Percentiles rank a stretch among this genome's conserved stretches.
phyloP scores from a whole-genome alignment of 1,139 yeast genomes.

The Magnusiomyces tetraspermus region DNA sequence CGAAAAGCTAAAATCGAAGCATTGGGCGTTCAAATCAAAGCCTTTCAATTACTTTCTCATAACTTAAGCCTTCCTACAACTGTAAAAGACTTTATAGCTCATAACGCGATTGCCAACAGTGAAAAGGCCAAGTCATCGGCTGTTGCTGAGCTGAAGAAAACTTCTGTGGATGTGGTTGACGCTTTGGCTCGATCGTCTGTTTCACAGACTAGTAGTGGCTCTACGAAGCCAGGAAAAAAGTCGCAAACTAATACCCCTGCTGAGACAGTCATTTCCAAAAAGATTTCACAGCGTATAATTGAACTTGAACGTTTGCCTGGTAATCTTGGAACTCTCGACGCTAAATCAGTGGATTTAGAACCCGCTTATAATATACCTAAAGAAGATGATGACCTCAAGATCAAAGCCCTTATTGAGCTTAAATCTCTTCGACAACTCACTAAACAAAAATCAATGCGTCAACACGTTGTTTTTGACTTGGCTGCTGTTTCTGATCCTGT shows the following conservation, averaged over 20 bases:
- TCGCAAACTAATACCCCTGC: conserved; percentile 20
- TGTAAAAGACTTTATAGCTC: conserved; percentile 29
- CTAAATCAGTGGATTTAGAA: conserved; percentile 31
- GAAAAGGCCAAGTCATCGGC: conserved; percentile 25
- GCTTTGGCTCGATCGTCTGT: conserved; percentile 32
- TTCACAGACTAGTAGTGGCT: conserved; percentile 14
- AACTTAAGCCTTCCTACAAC: conserved; percentile 63
- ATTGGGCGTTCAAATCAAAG: conserved; percentile 58
- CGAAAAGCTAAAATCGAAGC: conserved; percentile 28
- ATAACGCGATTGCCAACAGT: background rate
- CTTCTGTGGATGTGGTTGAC: conserved; percentile 17
- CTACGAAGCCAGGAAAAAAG: conserved; percentile 26
- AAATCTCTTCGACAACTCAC: conserved; percentile 71
- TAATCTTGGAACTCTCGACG: conserved; percentile 58
- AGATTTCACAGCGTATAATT: conserved; percentile 55
- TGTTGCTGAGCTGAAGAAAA: conserved; percentile 2
- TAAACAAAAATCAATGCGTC: conserved; percentile 78
- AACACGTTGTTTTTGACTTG: conserved; percentile 54
- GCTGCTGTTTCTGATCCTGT: conserved; percentile 37
- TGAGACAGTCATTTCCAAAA: conserved; percentile 32
- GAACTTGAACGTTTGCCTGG: conserved; percentile 74
- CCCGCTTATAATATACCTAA: conserved; percentile 41
- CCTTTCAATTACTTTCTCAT: conserved; percentile 65
- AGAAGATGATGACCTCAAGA: conserved; percentile 39
- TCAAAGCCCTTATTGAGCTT: conserved; percentile 67